A percentile compares a stretch with the other conserved stretches of the same genome.
phyloP scores from a whole-genome alignment of 495 filamentous ascomycete species.

The Talaromyces proteolyticus region DNA sequence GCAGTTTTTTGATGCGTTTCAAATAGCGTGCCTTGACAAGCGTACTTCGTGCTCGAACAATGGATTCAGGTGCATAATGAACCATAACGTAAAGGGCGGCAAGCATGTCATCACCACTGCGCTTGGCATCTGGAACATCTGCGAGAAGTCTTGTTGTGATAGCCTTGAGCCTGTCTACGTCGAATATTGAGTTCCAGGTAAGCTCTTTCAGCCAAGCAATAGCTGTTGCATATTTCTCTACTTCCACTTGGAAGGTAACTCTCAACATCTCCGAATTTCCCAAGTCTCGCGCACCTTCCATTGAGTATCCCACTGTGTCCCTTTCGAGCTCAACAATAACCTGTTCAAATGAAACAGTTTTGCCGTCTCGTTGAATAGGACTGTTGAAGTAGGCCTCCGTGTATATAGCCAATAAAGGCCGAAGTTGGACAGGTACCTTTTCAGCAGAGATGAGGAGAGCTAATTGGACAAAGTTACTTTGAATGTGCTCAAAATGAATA shows the following conservation, averaged over 20 bases:
- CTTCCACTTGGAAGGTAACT: slow-evolving; percentile 79
- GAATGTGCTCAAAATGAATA: slow-evolving; percentile 93
- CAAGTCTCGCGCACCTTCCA: slow-evolving; percentile 58
- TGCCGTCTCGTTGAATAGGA: slow-evolving; percentile 71
- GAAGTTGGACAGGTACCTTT: slow-evolving; percentile 62
- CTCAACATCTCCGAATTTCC: slow-evolving; percentile 74
- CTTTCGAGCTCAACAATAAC: slow-evolving; percentile 84
- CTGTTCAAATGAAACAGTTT: slow-evolving; percentile 80
- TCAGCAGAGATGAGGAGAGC: slow-evolving; percentile 72
- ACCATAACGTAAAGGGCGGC: slow-evolving; percentile 75
- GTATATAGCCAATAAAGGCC: slow-evolving; percentile 79
- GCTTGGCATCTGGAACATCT: slow-evolving; percentile 90
- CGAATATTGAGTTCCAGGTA: slow-evolving; percentile 83
- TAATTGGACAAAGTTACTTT: slow-evolving; percentile 83
- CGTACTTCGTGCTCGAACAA: slow-evolving; percentile 69
- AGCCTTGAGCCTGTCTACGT: slow-evolving; percentile 71
- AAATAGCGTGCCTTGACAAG: slow-evolving; percentile 87
- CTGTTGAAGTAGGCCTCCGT: slow-evolving; percentile 91
- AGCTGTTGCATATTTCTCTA: slow-evolving; percentile 75
- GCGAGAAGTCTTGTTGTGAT: slow-evolving; percentile 84
- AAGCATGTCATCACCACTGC: slow-evolving; percentile 67
- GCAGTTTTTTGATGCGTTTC: slow-evolving; percentile 70
- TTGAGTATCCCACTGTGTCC: slow-evolving; percentile 78
- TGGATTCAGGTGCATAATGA: slow-evolving; percentile 65
- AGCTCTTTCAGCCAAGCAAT: slow-evolving; percentile 84